Conservation (phyloP, 2,329 filamentous ascomycete genomes). For the Teratosphaeria nubilosa region DNA sequence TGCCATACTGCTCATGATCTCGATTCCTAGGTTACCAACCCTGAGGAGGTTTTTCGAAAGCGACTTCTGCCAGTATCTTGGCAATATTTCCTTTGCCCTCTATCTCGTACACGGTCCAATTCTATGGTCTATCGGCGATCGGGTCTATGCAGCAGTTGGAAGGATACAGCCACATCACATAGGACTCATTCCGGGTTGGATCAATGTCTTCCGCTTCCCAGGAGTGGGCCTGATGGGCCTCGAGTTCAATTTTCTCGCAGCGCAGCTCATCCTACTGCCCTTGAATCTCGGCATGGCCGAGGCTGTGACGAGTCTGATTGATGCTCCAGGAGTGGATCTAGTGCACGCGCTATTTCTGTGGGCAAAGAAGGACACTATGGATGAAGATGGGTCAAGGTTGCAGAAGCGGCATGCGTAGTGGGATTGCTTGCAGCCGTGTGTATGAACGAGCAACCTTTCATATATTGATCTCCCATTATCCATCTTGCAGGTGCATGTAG, state of each 20-base stretch:
- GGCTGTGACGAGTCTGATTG: conserved; percentile 44
- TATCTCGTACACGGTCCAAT: conserved; percentile 57
- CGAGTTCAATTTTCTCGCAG: conserved; percentile 49
- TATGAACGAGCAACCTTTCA: neutral
- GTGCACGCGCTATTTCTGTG: neutral
- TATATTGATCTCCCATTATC: neutral
- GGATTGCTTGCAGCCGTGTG: neutral
- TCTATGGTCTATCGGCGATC: conserved; percentile 49
- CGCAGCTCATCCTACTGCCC: conserved; percentile 52
- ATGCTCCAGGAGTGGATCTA: conserved; percentile 46
- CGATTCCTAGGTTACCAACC: conserved; percentile 45
- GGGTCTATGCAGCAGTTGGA: conserved; percentile 53
- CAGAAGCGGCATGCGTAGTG: neutral
- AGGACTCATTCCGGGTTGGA: conserved; percentile 45
- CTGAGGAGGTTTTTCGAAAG: conserved; percentile 50
- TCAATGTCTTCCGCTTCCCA: conserved; percentile 46
- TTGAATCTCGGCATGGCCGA: conserved; percentile 50
- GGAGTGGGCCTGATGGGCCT: conserved; percentile 49
- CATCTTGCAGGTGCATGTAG: no score
- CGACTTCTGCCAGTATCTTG: conserved; percentile 51
- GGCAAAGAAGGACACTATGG: neutral
- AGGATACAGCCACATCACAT: conserved; percentile 42
- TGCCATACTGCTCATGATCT: conserved; percentile 45
- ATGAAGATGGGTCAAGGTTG: neutral
- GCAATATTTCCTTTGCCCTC: conserved; percentile 50